These are phyloP conservation scores for Saccharum hybrid DNA, from an alignment of 202 grass and related monocot species.

Conservation along the genomic window DNA sequence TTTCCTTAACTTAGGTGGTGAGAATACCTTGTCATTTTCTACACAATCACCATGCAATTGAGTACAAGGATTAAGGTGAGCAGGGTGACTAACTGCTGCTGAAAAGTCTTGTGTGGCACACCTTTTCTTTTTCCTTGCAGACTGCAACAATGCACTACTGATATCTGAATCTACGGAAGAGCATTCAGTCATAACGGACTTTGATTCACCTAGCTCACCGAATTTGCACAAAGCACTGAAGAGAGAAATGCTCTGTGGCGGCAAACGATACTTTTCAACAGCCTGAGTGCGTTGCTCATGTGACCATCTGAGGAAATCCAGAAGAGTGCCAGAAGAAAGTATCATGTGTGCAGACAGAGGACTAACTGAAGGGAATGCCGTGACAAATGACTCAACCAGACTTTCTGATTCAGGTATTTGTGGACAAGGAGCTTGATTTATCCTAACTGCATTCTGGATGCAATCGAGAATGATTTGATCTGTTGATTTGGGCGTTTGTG, in stretches of 20 bases:
- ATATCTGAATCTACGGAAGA: slow-evolving; percentile 85
- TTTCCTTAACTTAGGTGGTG: slow-evolving; percentile 50
- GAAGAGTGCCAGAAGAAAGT: slow-evolving; percentile 65
- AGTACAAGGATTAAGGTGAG: slow-evolving; percentile 48
- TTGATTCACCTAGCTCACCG: slow-evolving; percentile 91
- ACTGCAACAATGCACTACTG: slow-evolving; percentile 71
- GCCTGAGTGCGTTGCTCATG: slow-evolving; percentile 71
- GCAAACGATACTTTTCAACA: slow-evolving; percentile 61
- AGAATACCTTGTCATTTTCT: slow-evolving; percentile 49
- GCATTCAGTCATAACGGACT: slow-evolving; percentile 89
- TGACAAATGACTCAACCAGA: slow-evolving; percentile 85
- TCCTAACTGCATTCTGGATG: slow-evolving; percentile 57
- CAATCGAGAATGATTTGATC: slow-evolving; percentile 85
- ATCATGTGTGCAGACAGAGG: slow-evolving; percentile 84
- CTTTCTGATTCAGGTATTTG: slow-evolving; percentile 77
- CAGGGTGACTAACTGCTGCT: slow-evolving; percentile 37
- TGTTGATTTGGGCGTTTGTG: slow-evolving; percentile 65
- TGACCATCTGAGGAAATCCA: slow-evolving; percentile 77
- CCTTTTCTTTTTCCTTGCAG: slow-evolving; percentile 61
- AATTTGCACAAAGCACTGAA: slow-evolving; percentile 84
- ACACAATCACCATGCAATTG: slow-evolving; percentile 49
- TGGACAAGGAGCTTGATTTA: slow-evolving; percentile 55
- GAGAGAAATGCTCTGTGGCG: slow-evolving; percentile 74
- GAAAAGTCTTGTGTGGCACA: slow-evolving; percentile 44
- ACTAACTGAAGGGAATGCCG: slow-evolving; percentile 88